phyloP scores from a whole-genome alignment of 805 yeast species.

The Barnettozyma californica region DNA sequence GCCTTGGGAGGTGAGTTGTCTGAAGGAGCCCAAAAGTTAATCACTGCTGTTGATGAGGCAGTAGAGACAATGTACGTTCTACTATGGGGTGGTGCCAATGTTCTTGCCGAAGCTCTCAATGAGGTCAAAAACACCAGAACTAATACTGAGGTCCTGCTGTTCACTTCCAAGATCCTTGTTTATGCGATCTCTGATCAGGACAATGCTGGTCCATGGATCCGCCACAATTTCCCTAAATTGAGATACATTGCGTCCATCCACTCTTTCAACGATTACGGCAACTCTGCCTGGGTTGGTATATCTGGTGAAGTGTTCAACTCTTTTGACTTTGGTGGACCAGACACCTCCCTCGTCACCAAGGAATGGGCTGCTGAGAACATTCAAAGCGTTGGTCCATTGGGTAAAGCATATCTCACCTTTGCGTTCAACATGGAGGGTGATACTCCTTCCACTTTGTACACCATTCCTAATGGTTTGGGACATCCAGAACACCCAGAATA shows the following conservation, averaged over 20 bases:
- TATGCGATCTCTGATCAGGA: slow-evolving; percentile 32
- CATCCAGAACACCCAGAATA: slow-evolving; percentile 26
- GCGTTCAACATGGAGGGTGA: slow-evolving; percentile 29
- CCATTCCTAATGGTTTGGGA: slow-evolving; percentile 29
- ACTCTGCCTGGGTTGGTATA: slow-evolving; percentile 29
- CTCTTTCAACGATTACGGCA: slow-evolving; percentile 27
- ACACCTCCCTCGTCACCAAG: slow-evolving; percentile 19
- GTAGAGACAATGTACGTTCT: slow-evolving; percentile 22
- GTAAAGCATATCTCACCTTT: slow-evolving; percentile 23
- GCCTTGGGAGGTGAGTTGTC: slow-evolving; percentile 19
- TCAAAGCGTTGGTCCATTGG: slow-evolving; percentile 24
- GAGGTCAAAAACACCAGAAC: slow-evolving; percentile 19
- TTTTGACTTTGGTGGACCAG: slow-evolving; percentile 27
- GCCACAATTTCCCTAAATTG: slow-evolving; percentile 24
- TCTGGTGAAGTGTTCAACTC: slow-evolving; percentile 24
- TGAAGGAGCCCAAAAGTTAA: slow-evolving; percentile 23
- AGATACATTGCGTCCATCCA: slow-evolving; percentile 25
- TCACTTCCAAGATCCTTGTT: slow-evolving; percentile 19
- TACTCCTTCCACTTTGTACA: slow-evolving; percentile 26
- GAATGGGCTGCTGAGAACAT: slow-evolving; percentile 25
- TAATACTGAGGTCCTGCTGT: slow-evolving; percentile 11
- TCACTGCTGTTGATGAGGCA: slow-evolving; percentile 21
- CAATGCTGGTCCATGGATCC: slow-evolving; percentile 29
- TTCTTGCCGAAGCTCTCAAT: slow-evolving; percentile 28
- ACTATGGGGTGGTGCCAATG: slow-evolving; percentile 30